Evolutionary conservation across 2,329 filamentous ascomycete species (phyloP).

Genomic region (Didymellaceae sp.): DNA sequence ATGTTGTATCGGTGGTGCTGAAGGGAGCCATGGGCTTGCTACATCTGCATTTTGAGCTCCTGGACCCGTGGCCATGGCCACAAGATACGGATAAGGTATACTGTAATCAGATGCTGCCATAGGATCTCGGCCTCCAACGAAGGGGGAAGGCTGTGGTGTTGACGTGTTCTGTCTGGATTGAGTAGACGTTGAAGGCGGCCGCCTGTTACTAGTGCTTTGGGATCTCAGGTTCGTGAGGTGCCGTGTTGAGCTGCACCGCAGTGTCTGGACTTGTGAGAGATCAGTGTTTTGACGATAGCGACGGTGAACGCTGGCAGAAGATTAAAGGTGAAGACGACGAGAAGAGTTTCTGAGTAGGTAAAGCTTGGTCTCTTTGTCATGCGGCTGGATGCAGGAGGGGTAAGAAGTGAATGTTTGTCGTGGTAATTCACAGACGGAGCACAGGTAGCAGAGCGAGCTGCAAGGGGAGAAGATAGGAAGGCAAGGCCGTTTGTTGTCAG

Average conservation of each 20-base stretch:
- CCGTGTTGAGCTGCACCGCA: not conserved
- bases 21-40: slow-evolving; percentile 24
- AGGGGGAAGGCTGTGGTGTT: not conserved
- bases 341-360: not conserved
- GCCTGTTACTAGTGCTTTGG: not conserved
- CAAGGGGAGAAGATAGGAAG: slow-evolving; percentile 17
- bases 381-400: slow-evolving; percentile 19
- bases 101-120: slow-evolving; percentile 41
- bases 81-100: slow-evolving; percentile 22
- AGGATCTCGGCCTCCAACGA: not conserved
- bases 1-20: slow-evolving; percentile 26
- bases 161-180: slow-evolving; percentile 8
- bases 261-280: not conserved
- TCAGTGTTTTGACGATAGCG: not conserved
- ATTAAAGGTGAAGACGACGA: not conserved
- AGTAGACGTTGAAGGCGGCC: slow-evolving; percentile 2
- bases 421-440: slow-evolving; percentile 26
- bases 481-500: slow-evolving; percentile 13
- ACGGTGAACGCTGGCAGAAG: not conserved
- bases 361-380: not conserved
- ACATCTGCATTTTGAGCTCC: slow-evolving; percentile 28
- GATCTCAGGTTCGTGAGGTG: not conserved
- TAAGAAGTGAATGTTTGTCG: slow-evolving; percentile 21
- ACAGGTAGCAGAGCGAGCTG: slow-evolving; percentile 16
- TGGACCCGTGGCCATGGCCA: slow-evolving; percentile 25